Conservation (phyloP, 306 rosid genomes). For the Inga leiocalycina region DNA sequence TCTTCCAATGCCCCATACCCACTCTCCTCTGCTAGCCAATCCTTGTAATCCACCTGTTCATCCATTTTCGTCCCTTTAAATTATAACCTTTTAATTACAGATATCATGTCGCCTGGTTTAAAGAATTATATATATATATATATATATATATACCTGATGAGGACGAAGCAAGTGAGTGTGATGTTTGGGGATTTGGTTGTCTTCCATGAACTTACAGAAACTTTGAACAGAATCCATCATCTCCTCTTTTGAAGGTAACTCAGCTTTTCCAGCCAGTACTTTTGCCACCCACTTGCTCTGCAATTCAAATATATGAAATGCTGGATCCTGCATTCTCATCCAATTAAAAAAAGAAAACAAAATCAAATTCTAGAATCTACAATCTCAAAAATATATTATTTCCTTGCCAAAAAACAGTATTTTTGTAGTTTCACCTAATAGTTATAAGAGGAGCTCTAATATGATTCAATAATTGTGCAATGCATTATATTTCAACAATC, state of each 20-base stretch:
- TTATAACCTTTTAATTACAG: no score
- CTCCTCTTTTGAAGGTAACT: neutral
- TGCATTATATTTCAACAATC: no score
- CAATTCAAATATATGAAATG: neutral
- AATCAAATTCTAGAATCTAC: neutral
- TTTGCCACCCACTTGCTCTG: slow-evolving; percentile 16
- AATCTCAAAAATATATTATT: neutral
- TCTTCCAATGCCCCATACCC: slow-evolving; percentile 28
- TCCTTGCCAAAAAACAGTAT: no score
- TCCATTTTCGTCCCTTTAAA: neutral
- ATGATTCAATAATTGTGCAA: no score
- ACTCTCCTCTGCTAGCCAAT: slow-evolving; percentile 31
- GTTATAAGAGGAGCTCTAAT: no score
- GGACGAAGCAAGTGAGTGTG: slow-evolving; percentile 27
- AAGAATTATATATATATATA: no score
- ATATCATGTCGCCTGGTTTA: no score
- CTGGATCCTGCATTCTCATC: neutral
- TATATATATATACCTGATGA: neutral
- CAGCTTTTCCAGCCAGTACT: neutral
- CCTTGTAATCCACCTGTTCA: slow-evolving; percentile 14
- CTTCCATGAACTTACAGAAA: neutral
- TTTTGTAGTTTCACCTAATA: no score
- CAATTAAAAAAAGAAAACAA: no score
- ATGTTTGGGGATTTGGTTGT: neutral
- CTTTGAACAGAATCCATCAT: neutral